Conservation (phyloP, 495 filamentous ascomycete genomes). For the Tuber magnatum region DNA sequence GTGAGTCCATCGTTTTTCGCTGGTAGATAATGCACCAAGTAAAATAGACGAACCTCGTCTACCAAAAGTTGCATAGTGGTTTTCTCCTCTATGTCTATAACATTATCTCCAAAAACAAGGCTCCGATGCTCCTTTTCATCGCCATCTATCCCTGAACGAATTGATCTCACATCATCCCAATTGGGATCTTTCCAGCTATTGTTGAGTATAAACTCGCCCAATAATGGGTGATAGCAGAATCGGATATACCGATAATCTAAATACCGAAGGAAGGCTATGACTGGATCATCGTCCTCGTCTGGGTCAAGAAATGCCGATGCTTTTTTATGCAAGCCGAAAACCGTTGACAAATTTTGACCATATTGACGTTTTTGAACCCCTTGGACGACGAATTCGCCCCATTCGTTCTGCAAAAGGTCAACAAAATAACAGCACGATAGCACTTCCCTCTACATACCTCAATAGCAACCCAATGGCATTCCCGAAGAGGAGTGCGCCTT, state of each 20-base stretch:
- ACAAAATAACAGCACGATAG: not conserved
- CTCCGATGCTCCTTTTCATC: constrained; percentile 81
- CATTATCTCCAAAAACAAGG: constrained; percentile 77
- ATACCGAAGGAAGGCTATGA: constrained; percentile 60
- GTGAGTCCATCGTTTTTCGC: not conserved
- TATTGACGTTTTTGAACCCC: constrained; percentile 60
- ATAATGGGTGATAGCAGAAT: constrained; percentile 80
- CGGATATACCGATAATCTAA: constrained; percentile 90
- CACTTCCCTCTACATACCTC: constrained; percentile 49
- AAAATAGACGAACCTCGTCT: constrained; percentile 63
- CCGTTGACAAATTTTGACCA: constrained; percentile 72
- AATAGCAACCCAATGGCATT: constrained; percentile 83
- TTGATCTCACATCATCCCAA: constrained; percentile 69
- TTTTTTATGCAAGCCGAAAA: constrained; percentile 60
- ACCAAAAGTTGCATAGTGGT: constrained; percentile 70
- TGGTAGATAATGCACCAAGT: constrained; percentile 4
- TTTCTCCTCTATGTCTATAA: constrained; percentile 88
- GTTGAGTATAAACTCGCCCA: constrained; percentile 76
- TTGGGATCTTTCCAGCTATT: constrained; percentile 88
- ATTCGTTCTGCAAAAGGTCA: constrained; percentile 58
- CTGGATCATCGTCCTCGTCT: constrained; percentile 81
- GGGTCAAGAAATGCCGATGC: constrained; percentile 44
- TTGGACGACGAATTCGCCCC: constrained; percentile 78
- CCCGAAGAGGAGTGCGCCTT: constrained; percentile 55
- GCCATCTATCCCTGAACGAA: constrained; percentile 78